phyloP scores from a whole-genome alignment of 768 basidiomycete species.

The Mycena amicta region DNA sequence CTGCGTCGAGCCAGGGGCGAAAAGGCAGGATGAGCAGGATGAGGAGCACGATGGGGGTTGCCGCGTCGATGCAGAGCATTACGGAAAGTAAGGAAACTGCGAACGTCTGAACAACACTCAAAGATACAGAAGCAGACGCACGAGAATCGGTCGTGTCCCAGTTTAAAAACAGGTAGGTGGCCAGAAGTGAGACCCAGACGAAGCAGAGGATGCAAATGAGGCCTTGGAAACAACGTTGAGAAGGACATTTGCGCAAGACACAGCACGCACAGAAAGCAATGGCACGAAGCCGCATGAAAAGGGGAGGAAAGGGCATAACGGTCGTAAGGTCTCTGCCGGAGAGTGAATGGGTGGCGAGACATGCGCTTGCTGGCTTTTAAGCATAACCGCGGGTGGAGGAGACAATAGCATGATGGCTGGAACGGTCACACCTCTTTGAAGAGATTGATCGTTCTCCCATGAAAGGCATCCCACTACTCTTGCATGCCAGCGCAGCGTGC shows the following conservation, averaged over 20 bases:
- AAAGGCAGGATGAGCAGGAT: slow-evolving; percentile 34
- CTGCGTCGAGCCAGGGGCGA: slow-evolving; percentile 55
- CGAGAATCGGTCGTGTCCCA: slow-evolving; percentile 47
- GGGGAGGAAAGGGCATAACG: slow-evolving; percentile 6
- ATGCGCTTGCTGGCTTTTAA: background rate
- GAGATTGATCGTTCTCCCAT: slow-evolving; percentile 2
- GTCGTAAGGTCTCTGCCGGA: slow-evolving; percentile 1
- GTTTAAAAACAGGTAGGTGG: slow-evolving; percentile 45
- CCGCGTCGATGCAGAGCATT: slow-evolving; percentile 43
- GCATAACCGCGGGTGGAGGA: slow-evolving; percentile 10
- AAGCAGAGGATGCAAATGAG: slow-evolving; percentile 43
- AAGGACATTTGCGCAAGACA: background rate
- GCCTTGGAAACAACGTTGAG: slow-evolving; percentile 30
- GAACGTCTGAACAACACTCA: background rate
- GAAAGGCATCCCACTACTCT: slow-evolving; percentile 15
- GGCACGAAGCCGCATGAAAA: slow-evolving; percentile 14
- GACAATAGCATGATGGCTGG: too few relatives aligned
- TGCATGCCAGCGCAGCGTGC: slow-evolving; percentile 35
- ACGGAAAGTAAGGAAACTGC: slow-evolving; percentile 49
- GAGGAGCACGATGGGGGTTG: slow-evolving; percentile 43
- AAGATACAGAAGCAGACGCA: slow-evolving; percentile 9
- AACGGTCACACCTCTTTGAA: too few relatives aligned
- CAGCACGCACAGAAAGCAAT: slow-evolving; percentile 17
- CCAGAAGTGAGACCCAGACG: slow-evolving; percentile 51
- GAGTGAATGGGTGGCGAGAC: background rate